Evolutionary conservation across 441 rosid genomes (phyloP), one percentile per base, ranked within the genome.

Genomic region (Theobroma grandiflorum): DNA sequence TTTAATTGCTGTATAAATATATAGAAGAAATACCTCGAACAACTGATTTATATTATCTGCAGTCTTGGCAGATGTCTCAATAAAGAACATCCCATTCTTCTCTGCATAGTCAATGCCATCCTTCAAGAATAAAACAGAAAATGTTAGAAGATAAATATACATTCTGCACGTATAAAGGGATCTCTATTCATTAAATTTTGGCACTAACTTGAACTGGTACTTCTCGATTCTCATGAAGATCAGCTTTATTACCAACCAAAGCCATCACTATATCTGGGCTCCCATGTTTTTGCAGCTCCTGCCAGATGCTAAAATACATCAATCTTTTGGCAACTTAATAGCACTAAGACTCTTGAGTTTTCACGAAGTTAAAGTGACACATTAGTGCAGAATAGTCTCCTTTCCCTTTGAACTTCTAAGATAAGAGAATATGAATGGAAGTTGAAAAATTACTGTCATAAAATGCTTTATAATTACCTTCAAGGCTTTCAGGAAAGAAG

Each of bases 231-330:
- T 92, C 98, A 69, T 87, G 91, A 85, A 95, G 95, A 85, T 96
- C 99, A 57, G 98, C 99, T 88, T 96, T 96, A 91, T 96, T 96
- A 80, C 98, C 99, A 76, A 96, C 99, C 85, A 96, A 88, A 81
- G 98, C 97, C 98, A 95, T 87, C 65, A 96, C 97, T 84, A 96
- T 96, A 79, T 93, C 94, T 77, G 98, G 94, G 89, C 94, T 92
- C 79, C 99, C 99, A 80, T 96, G 99, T 84, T 96, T 96, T 82
- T 96, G 98, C 79, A 96, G 89, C 83, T 96, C 98, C 99, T 94
- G 91, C 79, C 66, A 74, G 55, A 85, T 40, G 79, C 11, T 76
- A 37, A 72, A 79, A 63, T 45, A 69, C 62, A 71, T 77, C 67
- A 70, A n/a, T 59, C 11, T 12, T 67, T 65, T 15, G 62, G 80